Evolutionary conservation across 2,329 filamentous ascomycete genomes (phyloP), one percentile per base, ranked within the genome.

Genomic region (Diaporthe caulivora): DNA sequence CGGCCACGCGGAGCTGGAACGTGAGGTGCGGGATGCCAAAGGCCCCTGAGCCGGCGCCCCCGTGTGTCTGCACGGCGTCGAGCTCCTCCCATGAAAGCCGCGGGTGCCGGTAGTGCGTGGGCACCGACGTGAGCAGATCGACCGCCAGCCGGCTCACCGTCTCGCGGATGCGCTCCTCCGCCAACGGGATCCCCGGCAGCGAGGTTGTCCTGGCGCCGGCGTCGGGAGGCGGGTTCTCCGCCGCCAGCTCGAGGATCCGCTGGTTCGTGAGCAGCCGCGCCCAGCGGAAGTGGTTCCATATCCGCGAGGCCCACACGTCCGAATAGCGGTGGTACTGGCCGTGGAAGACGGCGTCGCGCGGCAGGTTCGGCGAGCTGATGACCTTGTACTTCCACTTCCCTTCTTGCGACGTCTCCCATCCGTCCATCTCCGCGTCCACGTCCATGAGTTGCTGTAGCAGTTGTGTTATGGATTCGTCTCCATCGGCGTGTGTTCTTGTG

Each of bases 261-360:
- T 90, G 85, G 77, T 85, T 87, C 21, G 86, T 78, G 13, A 91
- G 80, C 31, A 91, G 86, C n/a, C 88, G 86, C 9, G 85, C 84
- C 84, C 88, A 90, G 31, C 90, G 88, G 76, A 88, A 90, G 76
- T 91, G 87, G 74, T 88, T 89, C 88, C 88, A 92, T 53, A 88
- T 84, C 31, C 87, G 85, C 11, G 86, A 87, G 24, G 85, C 81
- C 84, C 86, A 90, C 71, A 90, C 85, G 75, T 87, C 86, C 21
- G 80, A 79, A 76, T 92, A 92, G 29, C 84, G 79, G 78, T 92
- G 89, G 77, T 89, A 91, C 70, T 84, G 83, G 17, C 86, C 84
- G 24, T 85, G 83, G 74, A 89, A 90, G 69, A 89, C 83, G 15
- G 84, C 84, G 1, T 82, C 80, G 0, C 82, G 75, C 1, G 86